Percentiles rank a stretch among this genome's conserved stretches.
These are phyloP conservation scores for Incumbomyces delicatus DNA, from an alignment of 2,329 filamentous ascomycete species.

Conservation along the genomic window DNA sequence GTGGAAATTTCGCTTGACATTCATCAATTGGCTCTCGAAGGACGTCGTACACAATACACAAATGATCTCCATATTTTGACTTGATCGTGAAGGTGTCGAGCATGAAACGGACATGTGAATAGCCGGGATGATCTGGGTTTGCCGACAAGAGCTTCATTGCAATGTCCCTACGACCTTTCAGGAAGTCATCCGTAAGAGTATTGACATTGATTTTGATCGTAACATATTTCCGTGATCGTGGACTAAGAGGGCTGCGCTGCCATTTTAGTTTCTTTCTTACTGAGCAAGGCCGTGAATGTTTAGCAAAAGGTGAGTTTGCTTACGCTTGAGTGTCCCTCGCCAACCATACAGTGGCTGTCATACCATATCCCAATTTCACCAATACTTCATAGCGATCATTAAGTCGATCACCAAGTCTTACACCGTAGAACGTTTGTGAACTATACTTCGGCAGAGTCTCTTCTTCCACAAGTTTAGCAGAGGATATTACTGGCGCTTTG, in stretches of 20 bases:
- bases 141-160: constrained; percentile 26
- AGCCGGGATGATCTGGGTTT: constrained; percentile 27
- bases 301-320: constrained; percentile 1
- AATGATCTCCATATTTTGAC: constrained; percentile 24
- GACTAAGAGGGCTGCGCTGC: constrained; percentile 7
- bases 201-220: constrained; percentile 28
- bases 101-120: constrained; percentile 26
- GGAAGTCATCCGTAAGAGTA: constrained; percentile 20
- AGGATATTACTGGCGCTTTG: constrained; percentile 15
- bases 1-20: constrained; percentile 25
- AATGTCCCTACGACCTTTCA: constrained; percentile 22
- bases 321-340: constrained; percentile 27
- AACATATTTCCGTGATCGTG: constrained; percentile 23
- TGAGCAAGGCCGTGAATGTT: too few species aligned
- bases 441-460: constrained; percentile 29
- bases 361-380: constrained; percentile 34
- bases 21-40: constrained; percentile 31
- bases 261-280: too few species aligned
- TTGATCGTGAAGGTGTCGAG: constrained; percentile 27
- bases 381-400: constrained; percentile 29
- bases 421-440: constrained; percentile 30
- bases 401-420: constrained; percentile 30
- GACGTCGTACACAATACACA: constrained; percentile 31
- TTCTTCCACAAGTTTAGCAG: constrained; percentile 29
- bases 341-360: constrained; percentile 36